Conservation (phyloP, 2,329 filamentous ascomycete species). For the Colletotrichum sp. region DNA sequence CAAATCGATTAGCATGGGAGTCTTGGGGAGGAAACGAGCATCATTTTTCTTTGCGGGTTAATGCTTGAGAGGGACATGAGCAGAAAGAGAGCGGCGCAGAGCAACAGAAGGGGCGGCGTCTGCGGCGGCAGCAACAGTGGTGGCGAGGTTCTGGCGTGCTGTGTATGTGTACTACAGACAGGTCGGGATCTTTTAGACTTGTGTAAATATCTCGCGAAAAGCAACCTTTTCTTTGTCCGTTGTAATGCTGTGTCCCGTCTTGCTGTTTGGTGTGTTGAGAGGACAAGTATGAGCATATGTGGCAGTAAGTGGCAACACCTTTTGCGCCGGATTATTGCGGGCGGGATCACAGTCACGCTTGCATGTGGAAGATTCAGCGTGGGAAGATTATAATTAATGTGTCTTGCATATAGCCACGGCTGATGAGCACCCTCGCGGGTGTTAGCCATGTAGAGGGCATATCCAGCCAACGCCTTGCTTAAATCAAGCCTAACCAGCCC, state of each 20-base stretch:
- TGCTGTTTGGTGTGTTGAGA: background rate
- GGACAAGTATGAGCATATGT: background rate
- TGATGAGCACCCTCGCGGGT: background rate
- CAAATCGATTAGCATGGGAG: background rate
- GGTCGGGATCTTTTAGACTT: slow-evolving; percentile 15
- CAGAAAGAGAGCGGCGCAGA: background rate
- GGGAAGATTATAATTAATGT: background rate
- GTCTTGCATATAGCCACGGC: background rate
- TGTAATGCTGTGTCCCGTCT: background rate
- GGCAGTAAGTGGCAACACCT: background rate
- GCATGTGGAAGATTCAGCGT: background rate
- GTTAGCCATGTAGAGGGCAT: background rate
- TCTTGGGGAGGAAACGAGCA: background rate
- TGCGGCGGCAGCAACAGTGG: background rate
- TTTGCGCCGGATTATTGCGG: background rate
- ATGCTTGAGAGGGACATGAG: background rate
- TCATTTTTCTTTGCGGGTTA: background rate
- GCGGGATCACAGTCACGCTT: background rate
- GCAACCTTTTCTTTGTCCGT: slow-evolving; percentile 19
- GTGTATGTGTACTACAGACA: slow-evolving; percentile 20
- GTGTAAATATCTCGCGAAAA: slow-evolving; percentile 23
- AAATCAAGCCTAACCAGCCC: background rate
- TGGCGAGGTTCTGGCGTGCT: slow-evolving; percentile 1
- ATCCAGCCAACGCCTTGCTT: slow-evolving; percentile 10
- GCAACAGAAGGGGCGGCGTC: background rate